Conservation (phyloP, 139 green algal genomes). For the Micractinium sp. region DNA sequence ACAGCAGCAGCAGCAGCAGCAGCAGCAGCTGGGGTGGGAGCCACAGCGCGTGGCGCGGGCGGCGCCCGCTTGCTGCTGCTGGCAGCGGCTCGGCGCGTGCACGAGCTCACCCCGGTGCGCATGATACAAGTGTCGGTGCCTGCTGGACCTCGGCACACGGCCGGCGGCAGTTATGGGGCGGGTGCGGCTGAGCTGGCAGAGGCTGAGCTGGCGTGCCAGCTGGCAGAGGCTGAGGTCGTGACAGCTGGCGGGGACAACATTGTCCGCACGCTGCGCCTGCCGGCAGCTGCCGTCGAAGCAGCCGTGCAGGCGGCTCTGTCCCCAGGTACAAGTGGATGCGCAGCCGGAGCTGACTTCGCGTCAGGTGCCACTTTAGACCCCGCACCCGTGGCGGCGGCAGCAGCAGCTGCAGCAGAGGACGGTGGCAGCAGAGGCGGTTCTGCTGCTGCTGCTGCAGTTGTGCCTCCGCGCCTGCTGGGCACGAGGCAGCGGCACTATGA, state of each 20-base stretch:
- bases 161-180: background rate
- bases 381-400: too few relatives aligned
- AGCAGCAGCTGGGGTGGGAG: background rate
- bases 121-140: background rate
- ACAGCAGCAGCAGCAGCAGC: background rate
- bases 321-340: background rate
- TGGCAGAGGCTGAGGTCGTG: slow-evolving; percentile 1
- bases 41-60: background rate
- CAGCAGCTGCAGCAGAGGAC: background rate
- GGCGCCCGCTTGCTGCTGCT: slow-evolving; percentile 5
- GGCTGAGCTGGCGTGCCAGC: background rate
- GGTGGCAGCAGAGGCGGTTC: background rate
- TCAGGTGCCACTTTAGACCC: too few relatives aligned
- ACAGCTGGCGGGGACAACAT: slow-evolving; percentile 10
- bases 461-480: slow-evolving; percentile 4
- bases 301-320: background rate
- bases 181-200: background rate
- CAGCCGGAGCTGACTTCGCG: too few relatives aligned
- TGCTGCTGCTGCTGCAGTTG: background rate
- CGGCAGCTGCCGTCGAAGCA: background rate
- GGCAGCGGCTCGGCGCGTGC: slow-evolving; percentile 5
- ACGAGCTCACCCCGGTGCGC: slow-evolving; percentile 7
- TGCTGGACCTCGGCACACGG: background rate
- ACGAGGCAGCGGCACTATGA: background rate
- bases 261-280: background rate